Evolutionary conservation across 164 flowering plant genomes (phyloP).

Genomic region (Dillenia turbinata): DNA sequence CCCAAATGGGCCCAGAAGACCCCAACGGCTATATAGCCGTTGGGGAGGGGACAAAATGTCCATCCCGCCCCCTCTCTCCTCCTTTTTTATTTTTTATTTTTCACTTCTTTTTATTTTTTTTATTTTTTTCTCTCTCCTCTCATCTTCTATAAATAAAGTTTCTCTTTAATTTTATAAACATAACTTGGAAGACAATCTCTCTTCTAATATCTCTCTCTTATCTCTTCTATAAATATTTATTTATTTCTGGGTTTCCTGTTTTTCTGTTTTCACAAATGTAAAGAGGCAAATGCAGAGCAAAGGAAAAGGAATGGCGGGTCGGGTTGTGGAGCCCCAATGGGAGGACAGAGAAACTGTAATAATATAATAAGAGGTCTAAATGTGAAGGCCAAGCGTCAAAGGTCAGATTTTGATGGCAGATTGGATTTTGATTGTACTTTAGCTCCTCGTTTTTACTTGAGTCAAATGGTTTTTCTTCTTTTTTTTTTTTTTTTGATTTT

Average conservation of each 20-base stretch:
- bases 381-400: constrained; percentile 27
- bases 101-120: no score
- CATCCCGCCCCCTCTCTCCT: no score
- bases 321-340: constrained; percentile 12
- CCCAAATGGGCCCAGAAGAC: no score
- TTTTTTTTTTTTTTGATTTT: background rate
- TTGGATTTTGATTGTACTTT: background rate
- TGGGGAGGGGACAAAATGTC: no score
- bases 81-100: no score
- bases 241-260: constrained; percentile 7
- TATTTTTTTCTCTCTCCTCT: no score
- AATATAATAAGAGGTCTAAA: constrained; percentile 26
- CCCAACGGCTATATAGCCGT: no score
- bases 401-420: constrained; percentile 18
- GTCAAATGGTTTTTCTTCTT: background rate
- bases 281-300: constrained; percentile 20
- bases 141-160: no score
- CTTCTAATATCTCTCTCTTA: no score
- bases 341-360: constrained; percentile 22
- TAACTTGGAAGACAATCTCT: no score
- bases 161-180: no score
- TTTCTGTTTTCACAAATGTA: background rate
- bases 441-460: background rate
- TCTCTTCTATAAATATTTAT: no score
- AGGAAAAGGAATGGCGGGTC: constrained; percentile 29